phyloP scores from a whole-genome alignment of 371 early-diverging fungal species.

The Mucor saturninus region DNA sequence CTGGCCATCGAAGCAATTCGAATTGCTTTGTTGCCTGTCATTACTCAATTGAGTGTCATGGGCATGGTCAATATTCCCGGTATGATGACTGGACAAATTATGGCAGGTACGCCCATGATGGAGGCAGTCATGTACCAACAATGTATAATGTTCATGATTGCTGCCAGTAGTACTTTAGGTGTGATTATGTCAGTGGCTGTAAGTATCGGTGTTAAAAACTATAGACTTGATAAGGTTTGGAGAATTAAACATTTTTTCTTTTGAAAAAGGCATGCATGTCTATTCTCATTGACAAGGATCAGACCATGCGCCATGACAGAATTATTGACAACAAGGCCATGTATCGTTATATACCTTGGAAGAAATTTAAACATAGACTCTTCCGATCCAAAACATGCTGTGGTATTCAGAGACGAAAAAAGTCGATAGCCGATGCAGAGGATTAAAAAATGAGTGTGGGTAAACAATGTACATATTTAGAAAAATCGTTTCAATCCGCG shows the following conservation, averaged over 20 bases:
- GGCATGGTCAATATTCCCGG: slow-evolving; percentile 91
- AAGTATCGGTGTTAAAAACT: slow-evolving; percentile 17
- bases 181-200: slow-evolving; percentile 66
- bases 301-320: slow-evolving; percentile 61
- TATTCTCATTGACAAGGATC: slow-evolving; percentile 63
- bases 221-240: not conserved
- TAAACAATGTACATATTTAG: slow-evolving; percentile 3
- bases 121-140: slow-evolving; percentile 85
- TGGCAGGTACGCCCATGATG: slow-evolving; percentile 81
- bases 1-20: slow-evolving; percentile 77
- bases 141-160: slow-evolving; percentile 85
- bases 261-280: slow-evolving; percentile 55
- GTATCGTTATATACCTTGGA: slow-evolving; percentile 8
- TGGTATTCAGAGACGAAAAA: not conserved
- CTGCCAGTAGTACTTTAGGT: slow-evolving; percentile 71
- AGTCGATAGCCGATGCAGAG: slow-evolving; percentile 10
- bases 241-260: not conserved
- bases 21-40: slow-evolving; percentile 77
- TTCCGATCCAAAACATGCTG: not conserved
- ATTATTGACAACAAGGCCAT: slow-evolving; percentile 37
- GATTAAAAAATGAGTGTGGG: not conserved
- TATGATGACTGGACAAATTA: slow-evolving; percentile 90
- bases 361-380: not conserved
- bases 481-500: not conserved
- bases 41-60: slow-evolving; percentile 84